A percentile compares a stretch with the other conserved stretches of the same genome.
Evolutionary conservation across 2,329 filamentous ascomycete genomes (phyloP).

Genomic region (Fusarium newnesense): DNA sequence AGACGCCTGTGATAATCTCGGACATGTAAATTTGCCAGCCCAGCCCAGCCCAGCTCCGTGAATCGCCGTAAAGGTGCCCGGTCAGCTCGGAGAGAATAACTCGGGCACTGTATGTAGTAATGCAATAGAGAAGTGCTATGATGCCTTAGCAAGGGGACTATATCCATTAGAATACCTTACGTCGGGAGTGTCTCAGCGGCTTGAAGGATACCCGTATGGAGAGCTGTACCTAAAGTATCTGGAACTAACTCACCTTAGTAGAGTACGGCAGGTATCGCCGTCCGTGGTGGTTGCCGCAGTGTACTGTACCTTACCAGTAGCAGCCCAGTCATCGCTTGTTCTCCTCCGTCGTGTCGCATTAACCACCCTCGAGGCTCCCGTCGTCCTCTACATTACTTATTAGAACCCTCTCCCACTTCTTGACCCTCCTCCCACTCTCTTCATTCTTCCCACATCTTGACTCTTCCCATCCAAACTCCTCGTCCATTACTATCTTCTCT

Average conservation of each 20-base stretch:
- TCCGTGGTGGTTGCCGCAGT: slow-evolving; percentile 27
- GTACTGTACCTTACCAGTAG: neutral
- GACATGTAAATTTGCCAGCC: slow-evolving; percentile 33
- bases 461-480: slow-evolving; percentile 14
- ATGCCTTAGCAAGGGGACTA: neutral
- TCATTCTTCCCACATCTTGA: slow-evolving; percentile 15
- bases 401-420: slow-evolving; percentile 39
- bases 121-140: neutral
- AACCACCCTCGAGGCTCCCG: slow-evolving; percentile 22
- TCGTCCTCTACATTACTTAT: slow-evolving; percentile 32
- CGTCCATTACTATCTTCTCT: slow-evolving; percentile 7
- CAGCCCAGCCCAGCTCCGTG: neutral
- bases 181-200: slow-evolving; percentile 6
- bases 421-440: slow-evolving; percentile 6
- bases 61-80: slow-evolving; percentile 9
- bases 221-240: slow-evolving; percentile 1
- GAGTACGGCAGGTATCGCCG: slow-evolving; percentile 22
- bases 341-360: slow-evolving; percentile 20
- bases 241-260: neutral
- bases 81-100: slow-evolving; percentile 17
- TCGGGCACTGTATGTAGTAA: neutral
- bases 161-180: slow-evolving; percentile 4
- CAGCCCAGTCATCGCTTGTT: slow-evolving; percentile 17
- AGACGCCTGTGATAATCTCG: slow-evolving; percentile 24
- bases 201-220: slow-evolving; percentile 8